Conservation (phyloP, 1,139 yeast species). For the Debaryomyces fabryi region DNA sequence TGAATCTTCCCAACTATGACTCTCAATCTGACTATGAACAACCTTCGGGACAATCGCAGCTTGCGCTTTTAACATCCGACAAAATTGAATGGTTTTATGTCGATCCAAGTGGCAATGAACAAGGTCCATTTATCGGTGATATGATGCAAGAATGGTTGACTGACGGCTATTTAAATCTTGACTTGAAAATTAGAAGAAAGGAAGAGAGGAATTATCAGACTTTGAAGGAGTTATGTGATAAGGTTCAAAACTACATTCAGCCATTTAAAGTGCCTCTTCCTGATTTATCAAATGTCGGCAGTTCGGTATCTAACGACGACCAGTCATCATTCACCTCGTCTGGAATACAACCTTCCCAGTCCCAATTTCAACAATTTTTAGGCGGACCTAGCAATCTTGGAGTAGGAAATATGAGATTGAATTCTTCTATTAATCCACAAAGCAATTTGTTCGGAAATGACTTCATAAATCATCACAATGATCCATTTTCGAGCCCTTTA, state of each 20-base stretch:
- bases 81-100: constrained; percentile 69
- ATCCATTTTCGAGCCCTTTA: constrained; percentile 26
- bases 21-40: not conserved
- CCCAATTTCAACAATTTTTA: constrained; percentile 27
- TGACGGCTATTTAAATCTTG: constrained; percentile 60
- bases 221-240: constrained; percentile 48
- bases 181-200: constrained; percentile 58
- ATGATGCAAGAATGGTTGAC: constrained; percentile 81
- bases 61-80: constrained; percentile 30
- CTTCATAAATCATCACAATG: constrained; percentile 22
- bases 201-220: constrained; percentile 45
- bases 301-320: not conserved
- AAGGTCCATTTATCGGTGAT: constrained; percentile 78
- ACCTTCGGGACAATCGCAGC: not conserved
- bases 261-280: constrained; percentile 66
- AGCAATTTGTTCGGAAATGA: constrained; percentile 31
- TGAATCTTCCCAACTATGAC: constrained; percentile 8
- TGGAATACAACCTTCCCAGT: constrained; percentile 8
- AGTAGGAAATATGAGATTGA: constrained; percentile 29
- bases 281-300: constrained; percentile 24
- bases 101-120: constrained; percentile 70
- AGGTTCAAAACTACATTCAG: constrained; percentile 50
- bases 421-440: constrained; percentile 21
- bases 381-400: constrained; percentile 25
- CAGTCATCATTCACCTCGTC: not conserved